These are phyloP conservation scores for Soucietia sequanensis DNA, from an alignment of 805 yeast species.

Conservation along the genomic window DNA sequence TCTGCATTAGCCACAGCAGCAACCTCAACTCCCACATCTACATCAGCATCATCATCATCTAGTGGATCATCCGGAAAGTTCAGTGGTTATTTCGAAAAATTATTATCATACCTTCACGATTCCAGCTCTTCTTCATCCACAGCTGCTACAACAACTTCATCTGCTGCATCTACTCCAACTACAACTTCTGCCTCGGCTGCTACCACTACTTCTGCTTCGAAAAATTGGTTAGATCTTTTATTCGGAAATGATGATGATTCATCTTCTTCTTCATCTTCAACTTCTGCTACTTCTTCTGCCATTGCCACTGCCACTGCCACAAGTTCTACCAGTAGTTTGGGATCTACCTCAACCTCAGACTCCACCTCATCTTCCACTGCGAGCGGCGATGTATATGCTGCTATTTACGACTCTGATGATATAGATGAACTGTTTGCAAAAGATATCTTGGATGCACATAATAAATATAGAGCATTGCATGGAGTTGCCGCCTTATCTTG, in stretches of 20 bases:
- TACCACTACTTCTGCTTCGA: slow-evolving; percentile 10
- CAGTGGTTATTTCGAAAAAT: not conserved
- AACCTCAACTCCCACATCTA: slow-evolving; percentile 5
- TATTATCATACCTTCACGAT: not conserved
- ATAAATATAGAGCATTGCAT: slow-evolving; percentile 29
- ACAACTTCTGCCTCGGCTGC: slow-evolving; percentile 6
- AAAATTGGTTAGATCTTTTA: too few relatives aligned
- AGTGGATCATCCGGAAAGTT: not conserved
- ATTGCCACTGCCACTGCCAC: slow-evolving; percentile 1
- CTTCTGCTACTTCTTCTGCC: slow-evolving; percentile 3
- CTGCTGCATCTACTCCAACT: slow-evolving; percentile 9
- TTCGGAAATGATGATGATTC: too few relatives aligned
- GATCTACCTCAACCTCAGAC: slow-evolving; percentile 4
- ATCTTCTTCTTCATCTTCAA: slow-evolving; percentile 2
- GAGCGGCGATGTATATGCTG: slow-evolving; percentile 10
- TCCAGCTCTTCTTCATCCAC: not conserved
- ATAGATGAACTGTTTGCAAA: slow-evolving; percentile 27
- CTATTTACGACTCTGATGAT: slow-evolving; percentile 15
- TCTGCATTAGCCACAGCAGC: slow-evolving; percentile 3
- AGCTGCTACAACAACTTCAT: slow-evolving; percentile 7
- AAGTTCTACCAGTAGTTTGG: not conserved
- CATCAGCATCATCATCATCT: slow-evolving; percentile 1
- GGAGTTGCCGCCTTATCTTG: slow-evolving; percentile 29
- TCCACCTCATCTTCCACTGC: slow-evolving; percentile 5
- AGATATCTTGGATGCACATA: slow-evolving; percentile 32